phyloP scores from a whole-genome alignment of 1,284 basidiomycete genomes.

The Tilletia walkeri region DNA sequence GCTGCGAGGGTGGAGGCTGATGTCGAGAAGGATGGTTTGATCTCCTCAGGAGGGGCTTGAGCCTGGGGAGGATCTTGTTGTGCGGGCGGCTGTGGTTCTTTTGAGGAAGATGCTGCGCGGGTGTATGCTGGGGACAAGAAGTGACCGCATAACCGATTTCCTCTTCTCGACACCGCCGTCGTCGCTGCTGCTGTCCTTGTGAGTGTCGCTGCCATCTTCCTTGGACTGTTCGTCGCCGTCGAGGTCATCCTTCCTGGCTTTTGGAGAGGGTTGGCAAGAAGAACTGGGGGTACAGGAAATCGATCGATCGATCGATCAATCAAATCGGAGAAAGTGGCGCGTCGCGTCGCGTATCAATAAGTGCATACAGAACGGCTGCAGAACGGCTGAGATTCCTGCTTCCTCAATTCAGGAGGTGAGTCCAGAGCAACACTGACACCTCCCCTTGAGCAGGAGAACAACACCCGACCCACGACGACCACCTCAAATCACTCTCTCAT shows the following conservation, averaged over 20 bases:
- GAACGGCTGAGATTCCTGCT: no score
- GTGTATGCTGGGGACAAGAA: no score
- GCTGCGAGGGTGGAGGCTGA: constrained; percentile 26
- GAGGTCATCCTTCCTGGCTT: no score
- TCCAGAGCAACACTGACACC: no score
- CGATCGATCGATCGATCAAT: neutral
- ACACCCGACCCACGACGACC: no score
- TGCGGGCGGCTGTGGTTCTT: neutral
- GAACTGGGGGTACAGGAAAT: no score
- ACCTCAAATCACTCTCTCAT: neutral
- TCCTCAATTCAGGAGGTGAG: no score
- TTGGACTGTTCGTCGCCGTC: neutral
- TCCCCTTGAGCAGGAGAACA: no score
- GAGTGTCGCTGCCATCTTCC: neutral
- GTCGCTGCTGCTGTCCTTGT: neutral
- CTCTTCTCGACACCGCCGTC: neutral
- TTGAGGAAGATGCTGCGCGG: neutral
- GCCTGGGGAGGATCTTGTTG: neutral
- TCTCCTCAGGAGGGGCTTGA: neutral
- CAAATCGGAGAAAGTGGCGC: neutral
- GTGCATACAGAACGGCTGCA: no score
- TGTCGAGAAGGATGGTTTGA: constrained; percentile 12
- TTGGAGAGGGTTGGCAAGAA: no score
- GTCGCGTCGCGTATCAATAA: neutral
- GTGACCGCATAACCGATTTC: no score